Evolutionary conservation across 176 grass and related monocot genomes (phyloP).

Genomic region (Neostapfia colusana): DNA sequence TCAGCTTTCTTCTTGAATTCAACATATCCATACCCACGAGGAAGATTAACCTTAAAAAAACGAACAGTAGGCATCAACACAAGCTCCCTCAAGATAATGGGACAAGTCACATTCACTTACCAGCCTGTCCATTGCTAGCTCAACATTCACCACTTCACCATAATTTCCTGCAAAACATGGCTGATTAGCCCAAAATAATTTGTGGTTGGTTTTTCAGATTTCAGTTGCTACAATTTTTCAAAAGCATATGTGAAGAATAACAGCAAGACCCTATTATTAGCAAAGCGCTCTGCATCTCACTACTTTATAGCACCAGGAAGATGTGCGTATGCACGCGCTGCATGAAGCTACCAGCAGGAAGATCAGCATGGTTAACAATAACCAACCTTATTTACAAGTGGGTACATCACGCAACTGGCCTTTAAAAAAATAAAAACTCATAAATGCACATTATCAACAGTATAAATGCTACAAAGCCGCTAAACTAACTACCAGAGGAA

Average conservation of each 20-base stretch:
- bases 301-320: not conserved
- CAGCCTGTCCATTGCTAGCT: slow-evolving; percentile 87
- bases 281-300: not conserved
- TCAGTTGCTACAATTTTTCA: not conserved
- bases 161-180: slow-evolving; percentile 64
- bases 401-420: not conserved
- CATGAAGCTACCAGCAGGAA: slow-evolving; percentile 15
- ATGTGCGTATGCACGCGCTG: not conserved
- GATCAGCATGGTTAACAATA: not conserved
- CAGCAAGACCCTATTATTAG: not conserved
- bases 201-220: not conserved
- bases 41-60: slow-evolving; percentile 91
- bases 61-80: not conserved
- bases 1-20: slow-evolving; percentile 93
- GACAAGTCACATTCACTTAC: slow-evolving; percentile 48
- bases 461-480: not conserved
- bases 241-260: not conserved
- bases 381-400: not conserved
- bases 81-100: not conserved
- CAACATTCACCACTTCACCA: slow-evolving; percentile 92
- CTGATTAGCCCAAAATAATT: slow-evolving; percentile 19
- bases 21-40: slow-evolving; percentile 97
- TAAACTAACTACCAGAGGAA: not conserved
- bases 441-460: not conserved
- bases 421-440: not conserved